Base-by-base conservation (phyloP, 139 green algal genomes). In the Picochlorum sp. region DNA sequence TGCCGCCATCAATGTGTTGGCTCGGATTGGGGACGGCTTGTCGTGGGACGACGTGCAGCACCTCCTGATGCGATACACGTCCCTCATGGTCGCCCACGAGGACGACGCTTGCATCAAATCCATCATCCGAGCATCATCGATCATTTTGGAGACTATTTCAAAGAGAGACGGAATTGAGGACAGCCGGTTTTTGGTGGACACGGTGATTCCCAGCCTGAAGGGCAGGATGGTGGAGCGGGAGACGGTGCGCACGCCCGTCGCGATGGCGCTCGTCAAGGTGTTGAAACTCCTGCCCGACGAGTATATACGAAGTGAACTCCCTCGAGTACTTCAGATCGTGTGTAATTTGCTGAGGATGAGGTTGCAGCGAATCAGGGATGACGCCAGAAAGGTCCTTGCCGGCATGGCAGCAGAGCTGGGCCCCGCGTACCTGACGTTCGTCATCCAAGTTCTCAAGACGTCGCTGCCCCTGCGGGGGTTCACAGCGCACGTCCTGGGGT, bases 401-500 rank as follows among this genome's bases (percentile, higher is more conserved):
- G 66, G 72, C 16, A 81, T 95, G 68, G 76, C 75, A 14, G 64
- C 63, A 30, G 82, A 88, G 69, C 82, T 97, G 28, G 90, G 90
- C 0, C 68, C 85, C 0, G 16, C 60, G n/a, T 91, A 94, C 72
- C 52, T 95, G 64, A 76, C 67, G 26, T 79, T 74, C 52, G 65
- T 66, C 23, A 51, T 76, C 15, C 38, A 76, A 24, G 65, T 83
- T 63, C 71, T 92, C 44, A 52, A 56, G 28, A 65, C 65, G 2
- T 74, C 81, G 20, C 76, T 92, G 45, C 79, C 80, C 37, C 72
- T 60, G 61, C 65, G 45, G 28, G 90, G 89, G n/a, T 95, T 83
- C 75, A 88, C 83, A 4, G 80, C 85, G 4, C 90, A 97, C 54
- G 84, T 97, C 16, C 77, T 91, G 16, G 90, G 88, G 23, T 96